Base-by-base conservation (phyloP, 2,329 filamentous ascomycete species). In the Zasmidium cellare region DNA sequence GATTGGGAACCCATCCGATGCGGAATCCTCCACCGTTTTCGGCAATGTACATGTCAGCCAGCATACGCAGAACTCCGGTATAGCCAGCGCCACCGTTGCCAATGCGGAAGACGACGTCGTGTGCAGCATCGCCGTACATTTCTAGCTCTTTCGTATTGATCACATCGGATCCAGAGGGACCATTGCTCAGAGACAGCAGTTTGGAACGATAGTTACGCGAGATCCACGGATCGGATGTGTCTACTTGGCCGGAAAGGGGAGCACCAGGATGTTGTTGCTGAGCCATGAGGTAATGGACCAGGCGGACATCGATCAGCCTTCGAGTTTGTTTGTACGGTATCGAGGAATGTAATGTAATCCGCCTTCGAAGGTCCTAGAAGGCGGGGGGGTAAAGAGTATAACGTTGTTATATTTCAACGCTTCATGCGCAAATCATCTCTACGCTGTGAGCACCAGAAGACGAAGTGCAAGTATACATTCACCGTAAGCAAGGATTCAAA, bases 61-160 rank as follows among this genome's bases (percentile, higher is more conserved):
- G 56, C 12, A 31, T 11, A 38, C 50, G 24, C 3, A 67, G 57
- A 18, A 68, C 46, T 9, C 65, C 66, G 16, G 63, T 67, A 44
- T 63, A 65, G 3, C 64, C 66, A 35, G 66, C 66, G 24, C 65
- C 65, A 16, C 64, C 66, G 51, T 67, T 68, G 11, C 66, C 66
- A 14, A 67, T 57, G 9, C 60, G 58, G 53, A 68, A 68, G 2
- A n/a, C 12, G 3, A 65, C 52, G 5, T 64, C 58, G 23, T 61
- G 19, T 18, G 41, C 31, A 11, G 57, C 24, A 12, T 63, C 41
- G 22, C 65, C 64, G 48, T 64, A 67, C 16, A 60, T 24, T 52
- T 58, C 58, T 35, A 54, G 55, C 19, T 62, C 56, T 2, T 18
- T 16, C 3, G 53, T 57, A 14, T 22, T 48, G 46, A 65, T 60